Conservation (phyloP, 176 grass and related monocot species). For the Triticum monococcum region DNA sequence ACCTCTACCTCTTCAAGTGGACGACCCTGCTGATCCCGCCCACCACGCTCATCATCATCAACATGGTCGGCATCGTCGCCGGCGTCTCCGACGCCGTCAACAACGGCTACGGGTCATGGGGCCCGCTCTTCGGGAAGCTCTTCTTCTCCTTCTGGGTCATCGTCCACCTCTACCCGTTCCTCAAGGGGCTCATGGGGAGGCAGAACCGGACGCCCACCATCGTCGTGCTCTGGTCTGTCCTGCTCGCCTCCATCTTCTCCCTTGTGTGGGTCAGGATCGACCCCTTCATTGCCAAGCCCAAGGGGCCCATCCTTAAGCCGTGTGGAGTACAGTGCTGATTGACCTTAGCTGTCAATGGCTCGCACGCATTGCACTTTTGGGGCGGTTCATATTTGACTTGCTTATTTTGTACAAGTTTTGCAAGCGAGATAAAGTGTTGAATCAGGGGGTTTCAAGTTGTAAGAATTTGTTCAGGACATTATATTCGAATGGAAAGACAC, state of each 20-base stretch:
- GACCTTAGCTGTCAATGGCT: neutral
- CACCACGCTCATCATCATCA: slow-evolving; percentile 95
- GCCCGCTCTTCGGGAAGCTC: slow-evolving; percentile 91
- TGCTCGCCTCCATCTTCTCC: slow-evolving; percentile 95
- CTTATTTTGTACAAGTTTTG: slow-evolving; percentile 14
- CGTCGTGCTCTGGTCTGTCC: slow-evolving; percentile 83
- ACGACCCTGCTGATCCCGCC: slow-evolving; percentile 74
- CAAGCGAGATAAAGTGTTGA: neutral
- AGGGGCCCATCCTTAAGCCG: slow-evolving; percentile 81
- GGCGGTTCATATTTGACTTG: neutral
- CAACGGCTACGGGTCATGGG: slow-evolving; percentile 90
- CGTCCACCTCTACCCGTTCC: slow-evolving; percentile 88
- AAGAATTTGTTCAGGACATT: neutral
- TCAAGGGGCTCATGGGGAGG: slow-evolving; percentile 93
- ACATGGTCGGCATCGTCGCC: slow-evolving; percentile 95
- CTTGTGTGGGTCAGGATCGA: slow-evolving; percentile 95
- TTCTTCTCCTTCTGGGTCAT: slow-evolving; percentile 99
- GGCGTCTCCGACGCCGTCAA: slow-evolving; percentile 94
- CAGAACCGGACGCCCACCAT: slow-evolving; percentile 94
- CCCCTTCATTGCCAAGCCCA: slow-evolving; percentile 85
- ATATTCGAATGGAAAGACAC: neutral
- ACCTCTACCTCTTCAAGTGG: slow-evolving; percentile 99
- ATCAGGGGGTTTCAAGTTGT: neutral
- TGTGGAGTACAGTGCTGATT: slow-evolving; percentile 77
- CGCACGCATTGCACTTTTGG: neutral